Base-by-base conservation (phyloP, 2,329 filamentous ascomycete genomes). In the Talaromyces rugulosus region DNA sequence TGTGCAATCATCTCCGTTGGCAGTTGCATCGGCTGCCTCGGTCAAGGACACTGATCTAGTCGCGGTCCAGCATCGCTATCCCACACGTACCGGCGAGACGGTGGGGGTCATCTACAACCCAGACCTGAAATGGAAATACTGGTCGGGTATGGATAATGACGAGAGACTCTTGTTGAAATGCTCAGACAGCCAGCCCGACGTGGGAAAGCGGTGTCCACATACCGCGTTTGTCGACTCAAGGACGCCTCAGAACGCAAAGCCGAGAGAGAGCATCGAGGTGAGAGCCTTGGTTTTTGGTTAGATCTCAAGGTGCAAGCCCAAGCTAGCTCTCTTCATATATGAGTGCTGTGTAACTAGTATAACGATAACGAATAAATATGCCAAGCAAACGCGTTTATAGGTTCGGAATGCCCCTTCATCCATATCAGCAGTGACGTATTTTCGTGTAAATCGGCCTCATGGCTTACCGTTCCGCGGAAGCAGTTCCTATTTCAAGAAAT, bases 201-300 rank as follows among this genome's bases (percentile, higher is more conserved):
- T 73, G 8, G 75, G 76, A 61, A 79, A 78, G 28, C 72, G 79
- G 34, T 81, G 82, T 34, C 87, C 91, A 14, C 91, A 96, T 77
- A 88, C 88, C 9, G 92, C 92, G 0, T 97, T 96, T 75, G 80
- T 83, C 44, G 89, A 96, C 72, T 88, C 90, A 1, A 80, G 88
- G 63, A 91, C 89, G 0, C 84, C 87, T 2, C 77, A 82, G 18
- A 89, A 88, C 53, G 91, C 89, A 4, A 86, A 87, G 65, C 85
- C 84, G 0, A 83, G 92, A 66, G 90, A 96, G 80, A 96, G 92
- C 72, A 96, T 97, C 72, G 93, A 97, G 76, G 90, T 96, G 16
- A 83, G 93, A 68, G 87, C 90, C 40, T 80, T 96, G 74, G 89
- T 96, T 0, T 96, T 96, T 81, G 90, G 89, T 18, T 80, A 66